A percentile compares a stretch with the other conserved stretches of the same genome.
phyloP scores from a whole-genome alignment of 257 asterid genomes.

The Ballota nigra region DNA sequence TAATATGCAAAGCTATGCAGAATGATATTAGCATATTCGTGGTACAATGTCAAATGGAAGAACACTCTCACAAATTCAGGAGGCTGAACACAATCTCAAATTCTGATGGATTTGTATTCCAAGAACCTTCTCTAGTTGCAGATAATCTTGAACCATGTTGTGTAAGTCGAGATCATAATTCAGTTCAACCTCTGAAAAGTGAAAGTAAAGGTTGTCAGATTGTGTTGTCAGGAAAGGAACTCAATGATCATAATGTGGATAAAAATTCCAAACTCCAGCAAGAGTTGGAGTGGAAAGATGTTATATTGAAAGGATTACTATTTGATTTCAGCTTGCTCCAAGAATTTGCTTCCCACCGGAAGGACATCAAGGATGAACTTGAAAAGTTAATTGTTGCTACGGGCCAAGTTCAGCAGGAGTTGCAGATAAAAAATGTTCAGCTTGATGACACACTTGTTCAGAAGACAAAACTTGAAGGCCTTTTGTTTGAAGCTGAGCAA shows the following conservation, averaged over 20 bases:
- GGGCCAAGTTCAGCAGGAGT: constrained; percentile 56
- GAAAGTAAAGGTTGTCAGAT: constrained; percentile 29
- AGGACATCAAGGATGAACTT: constrained; percentile 66
- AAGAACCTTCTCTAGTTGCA: constrained; percentile 25
- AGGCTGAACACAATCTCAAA: constrained; percentile 22
- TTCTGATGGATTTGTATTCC: constrained; percentile 27
- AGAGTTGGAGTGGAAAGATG: constrained; percentile 63
- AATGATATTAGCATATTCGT: constrained; percentile 45
- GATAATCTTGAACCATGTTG: constrained; percentile 21
- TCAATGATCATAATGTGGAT: constrained; percentile 30
- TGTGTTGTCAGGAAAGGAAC: constrained; percentile 27
- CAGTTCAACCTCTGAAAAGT: constrained; percentile 20
- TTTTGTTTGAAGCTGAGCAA: constrained; percentile 53
- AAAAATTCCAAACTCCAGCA: constrained; percentile 49
- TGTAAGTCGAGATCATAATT: constrained; percentile 18
- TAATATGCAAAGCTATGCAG: constrained; percentile 40
- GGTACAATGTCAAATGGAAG: constrained; percentile 45
- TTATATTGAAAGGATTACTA: constrained; percentile 70
- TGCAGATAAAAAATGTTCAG: constrained; percentile 48
- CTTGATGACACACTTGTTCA: constrained; percentile 51
- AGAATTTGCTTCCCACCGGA: constrained; percentile 74
- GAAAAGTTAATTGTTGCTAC: constrained; percentile 49
- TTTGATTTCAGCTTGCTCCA: constrained; percentile 87
- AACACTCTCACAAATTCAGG: constrained; percentile 28
- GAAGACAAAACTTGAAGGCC: constrained; percentile 49